phyloP scores from a whole-genome alignment of 1,284 basidiomycete genomes.

The Blastosporella zonata region DNA sequence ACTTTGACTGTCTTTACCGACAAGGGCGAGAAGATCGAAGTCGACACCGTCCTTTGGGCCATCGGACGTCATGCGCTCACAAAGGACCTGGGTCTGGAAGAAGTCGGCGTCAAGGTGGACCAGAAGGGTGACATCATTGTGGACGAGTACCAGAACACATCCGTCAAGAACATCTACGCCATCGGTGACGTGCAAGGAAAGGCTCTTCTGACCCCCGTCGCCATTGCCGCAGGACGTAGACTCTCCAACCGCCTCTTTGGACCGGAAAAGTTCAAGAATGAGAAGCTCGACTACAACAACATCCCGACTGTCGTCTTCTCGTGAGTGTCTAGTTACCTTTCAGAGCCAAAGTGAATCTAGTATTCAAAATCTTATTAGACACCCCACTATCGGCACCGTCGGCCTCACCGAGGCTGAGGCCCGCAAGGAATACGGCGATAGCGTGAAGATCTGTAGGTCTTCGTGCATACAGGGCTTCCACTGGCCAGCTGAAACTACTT shows the following conservation, averaged over 20 bases:
- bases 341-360: constrained; percentile 29
- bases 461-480: neutral
- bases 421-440: constrained; percentile 79
- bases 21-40: constrained; percentile 75
- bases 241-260: constrained; percentile 92
- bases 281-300: constrained; percentile 88
- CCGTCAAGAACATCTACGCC: constrained; percentile 70
- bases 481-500: neutral
- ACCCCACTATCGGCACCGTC: constrained; percentile 90
- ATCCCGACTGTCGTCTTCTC: constrained; percentile 96
- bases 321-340: constrained; percentile 43
- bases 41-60: constrained; percentile 91
- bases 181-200: constrained; percentile 95
- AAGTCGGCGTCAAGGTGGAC: constrained; percentile 75
- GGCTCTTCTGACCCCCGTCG: constrained; percentile 94
- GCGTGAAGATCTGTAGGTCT: constrained; percentile 87
- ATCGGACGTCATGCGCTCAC: constrained; percentile 89
- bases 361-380: constrained; percentile 42
- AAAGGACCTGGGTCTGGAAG: constrained; percentile 74
- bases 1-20: constrained; percentile 69
- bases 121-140: constrained; percentile 81
- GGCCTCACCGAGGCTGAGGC: constrained; percentile 92
- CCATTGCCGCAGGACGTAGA: constrained; percentile 92
- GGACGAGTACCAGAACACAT: constrained; percentile 90
- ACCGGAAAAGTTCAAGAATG: constrained; percentile 76